Evolutionary conservation across 2,329 filamentous ascomycete species (phyloP).

Genomic region (Fusarium sterilihyphosum): DNA sequence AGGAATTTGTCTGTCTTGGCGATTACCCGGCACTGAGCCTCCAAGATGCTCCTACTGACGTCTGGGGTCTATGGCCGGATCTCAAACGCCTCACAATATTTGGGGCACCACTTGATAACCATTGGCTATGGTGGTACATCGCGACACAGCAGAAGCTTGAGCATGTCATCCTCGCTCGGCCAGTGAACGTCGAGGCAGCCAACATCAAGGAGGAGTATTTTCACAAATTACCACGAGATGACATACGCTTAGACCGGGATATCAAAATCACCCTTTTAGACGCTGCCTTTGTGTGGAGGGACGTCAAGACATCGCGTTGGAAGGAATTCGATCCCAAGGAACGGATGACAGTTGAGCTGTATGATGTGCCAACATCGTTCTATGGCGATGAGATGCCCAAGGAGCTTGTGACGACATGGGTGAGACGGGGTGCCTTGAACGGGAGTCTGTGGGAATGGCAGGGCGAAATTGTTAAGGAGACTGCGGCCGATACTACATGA

Average conservation of each 20-base stretch:
- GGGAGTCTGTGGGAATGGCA: constrained; percentile 54
- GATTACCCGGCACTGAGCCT: constrained; percentile 57
- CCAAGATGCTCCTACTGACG: constrained; percentile 46
- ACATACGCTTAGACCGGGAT: constrained; percentile 40
- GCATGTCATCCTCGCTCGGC: constrained; percentile 55
- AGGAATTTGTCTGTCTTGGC: constrained; percentile 59
- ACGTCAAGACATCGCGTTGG: constrained; percentile 45
- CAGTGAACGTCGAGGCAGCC: constrained; percentile 45
- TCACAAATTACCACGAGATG: constrained; percentile 45
- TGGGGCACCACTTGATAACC: constrained; percentile 49
- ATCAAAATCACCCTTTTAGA: constrained; percentile 49
- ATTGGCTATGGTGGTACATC: constrained; percentile 53
- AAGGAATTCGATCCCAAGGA: constrained; percentile 49
- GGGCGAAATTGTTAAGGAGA: constrained; percentile 30
- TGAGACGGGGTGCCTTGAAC: constrained; percentile 52
- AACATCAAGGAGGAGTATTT: constrained; percentile 57
- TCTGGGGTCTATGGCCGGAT: constrained; percentile 57
- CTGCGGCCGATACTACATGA: background rate
- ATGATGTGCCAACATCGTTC: constrained; percentile 52
- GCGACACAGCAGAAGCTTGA: constrained; percentile 51
- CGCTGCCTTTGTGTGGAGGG: constrained; percentile 36
- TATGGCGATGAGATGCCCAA: constrained; percentile 51
- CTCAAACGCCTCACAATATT: constrained; percentile 57
- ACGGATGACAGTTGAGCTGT: constrained; percentile 51
- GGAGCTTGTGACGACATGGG: constrained; percentile 53